Percentiles rank a stretch among this genome's conserved stretches.
Evolutionary conservation across 768 basidiomycete genomes (phyloP).

Genomic region (Pisolithus sp.): DNA sequence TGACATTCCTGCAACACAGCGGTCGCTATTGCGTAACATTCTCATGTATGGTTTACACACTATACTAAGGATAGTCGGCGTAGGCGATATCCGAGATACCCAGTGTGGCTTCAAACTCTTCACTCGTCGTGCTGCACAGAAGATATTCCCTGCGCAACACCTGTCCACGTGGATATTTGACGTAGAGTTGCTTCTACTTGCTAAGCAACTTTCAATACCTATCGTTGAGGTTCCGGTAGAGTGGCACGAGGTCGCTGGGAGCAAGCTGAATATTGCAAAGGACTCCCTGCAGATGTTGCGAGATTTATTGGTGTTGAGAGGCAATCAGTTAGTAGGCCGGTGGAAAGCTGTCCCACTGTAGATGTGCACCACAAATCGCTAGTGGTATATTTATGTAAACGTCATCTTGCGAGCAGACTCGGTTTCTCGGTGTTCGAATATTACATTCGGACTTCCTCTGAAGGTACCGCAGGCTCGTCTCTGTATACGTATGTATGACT

Average conservation of each 20-base stretch:
- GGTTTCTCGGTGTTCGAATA: no score
- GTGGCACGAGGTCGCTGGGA: slow-evolving; percentile 92
- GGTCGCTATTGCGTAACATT: slow-evolving; percentile 81
- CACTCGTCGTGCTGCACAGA: slow-evolving; percentile 71
- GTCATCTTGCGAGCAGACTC: background rate
- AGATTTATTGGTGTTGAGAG: slow-evolving; percentile 78
- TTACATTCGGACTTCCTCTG: no score
- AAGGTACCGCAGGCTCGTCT: no score
- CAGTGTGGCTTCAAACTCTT: slow-evolving; percentile 98
- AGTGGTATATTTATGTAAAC: background rate
- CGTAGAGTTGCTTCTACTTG: slow-evolving; percentile 84
- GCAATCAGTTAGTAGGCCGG: slow-evolving; percentile 72
- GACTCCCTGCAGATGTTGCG: slow-evolving; percentile 87
- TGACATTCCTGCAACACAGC: slow-evolving; percentile 37
- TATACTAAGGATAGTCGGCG: slow-evolving; percentile 81
- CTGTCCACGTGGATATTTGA: slow-evolving; percentile 95
- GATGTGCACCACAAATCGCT: background rate
- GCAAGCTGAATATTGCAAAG: slow-evolving; percentile 80
- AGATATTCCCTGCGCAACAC: slow-evolving; percentile 82
- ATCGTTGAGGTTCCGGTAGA: slow-evolving; percentile 82
- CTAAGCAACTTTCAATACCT: slow-evolving; percentile 71
- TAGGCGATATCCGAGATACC: slow-evolving; percentile 87
- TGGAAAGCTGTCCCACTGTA: slow-evolving; percentile 45
- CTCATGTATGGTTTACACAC: slow-evolving; percentile 94
- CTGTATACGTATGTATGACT: no score